These are phyloP conservation scores for Solanum hybrid DNA, from an alignment of 305 asterid genomes.

Conservation along the genomic window DNA sequence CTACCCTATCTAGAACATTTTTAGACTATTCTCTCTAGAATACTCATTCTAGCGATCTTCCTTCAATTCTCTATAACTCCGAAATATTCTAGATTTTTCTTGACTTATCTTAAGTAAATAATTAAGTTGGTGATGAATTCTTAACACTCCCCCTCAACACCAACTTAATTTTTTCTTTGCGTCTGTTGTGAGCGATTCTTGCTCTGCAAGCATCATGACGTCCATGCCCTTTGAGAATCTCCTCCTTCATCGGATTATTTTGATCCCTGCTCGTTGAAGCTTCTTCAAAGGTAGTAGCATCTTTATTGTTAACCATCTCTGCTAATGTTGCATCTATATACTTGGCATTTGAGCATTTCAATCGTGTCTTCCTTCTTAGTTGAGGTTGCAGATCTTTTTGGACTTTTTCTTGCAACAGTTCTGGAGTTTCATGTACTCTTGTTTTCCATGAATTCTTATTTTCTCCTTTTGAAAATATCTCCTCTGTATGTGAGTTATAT, in stretches of 20 bases:
- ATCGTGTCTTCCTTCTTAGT: background rate
- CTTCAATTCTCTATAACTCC: background rate
- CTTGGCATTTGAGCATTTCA: background rate
- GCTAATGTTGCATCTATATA: background rate
- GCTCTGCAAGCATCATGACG: background rate
- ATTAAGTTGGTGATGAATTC: background rate
- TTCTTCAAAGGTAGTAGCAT: background rate
- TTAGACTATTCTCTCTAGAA: background rate
- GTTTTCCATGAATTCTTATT: background rate
- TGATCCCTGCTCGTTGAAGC: background rate
- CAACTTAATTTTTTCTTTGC: background rate
- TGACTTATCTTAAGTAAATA: background rate
- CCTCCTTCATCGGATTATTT: background rate
- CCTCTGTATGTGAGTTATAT: background rate
- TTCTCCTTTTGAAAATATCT: background rate
- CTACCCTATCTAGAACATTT: background rate
- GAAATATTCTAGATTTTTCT: background rate
- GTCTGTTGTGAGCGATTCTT: background rate
- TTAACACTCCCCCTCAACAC: background rate
- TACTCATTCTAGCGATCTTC: background rate
- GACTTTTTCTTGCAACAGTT: background rate
- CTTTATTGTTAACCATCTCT: background rate
- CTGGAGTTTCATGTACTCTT: background rate
- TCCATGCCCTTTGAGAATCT: background rate
- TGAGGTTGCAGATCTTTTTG: background rate